Evolutionary conservation across 176 grass and related monocot species (phyloP).

Genomic region (Elymus sibiricus): DNA sequence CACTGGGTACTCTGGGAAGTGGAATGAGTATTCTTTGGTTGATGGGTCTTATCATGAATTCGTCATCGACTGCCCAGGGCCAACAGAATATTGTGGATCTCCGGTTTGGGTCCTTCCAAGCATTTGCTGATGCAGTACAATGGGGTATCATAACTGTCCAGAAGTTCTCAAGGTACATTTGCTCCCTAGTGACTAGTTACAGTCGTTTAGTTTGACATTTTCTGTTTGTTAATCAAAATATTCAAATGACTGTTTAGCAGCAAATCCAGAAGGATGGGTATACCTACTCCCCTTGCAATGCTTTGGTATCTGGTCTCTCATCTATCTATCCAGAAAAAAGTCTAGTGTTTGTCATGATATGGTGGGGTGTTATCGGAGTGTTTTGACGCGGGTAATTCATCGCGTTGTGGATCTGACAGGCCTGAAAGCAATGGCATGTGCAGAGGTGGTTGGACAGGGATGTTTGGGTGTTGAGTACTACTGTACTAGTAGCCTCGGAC

Average conservation of each 20-base stretch:
- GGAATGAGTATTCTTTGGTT: not conserved
- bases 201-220: not conserved
- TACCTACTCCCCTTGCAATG: not conserved
- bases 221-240: not conserved
- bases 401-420: not conserved
- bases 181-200: not conserved
- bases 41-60: not conserved
- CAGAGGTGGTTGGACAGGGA: not conserved
- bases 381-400: not conserved
- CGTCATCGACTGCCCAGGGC: not conserved
- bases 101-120: not conserved
- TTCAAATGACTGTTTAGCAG: not conserved
- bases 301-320: not conserved
- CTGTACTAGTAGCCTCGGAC: not conserved
- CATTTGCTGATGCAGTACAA: not conserved
- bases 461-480: not conserved
- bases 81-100: not conserved
- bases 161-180: not conserved
- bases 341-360: not conserved
- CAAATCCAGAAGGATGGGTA: not conserved
- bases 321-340: not conserved
- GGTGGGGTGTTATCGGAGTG: not conserved
- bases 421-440: not conserved
- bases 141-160: not conserved
- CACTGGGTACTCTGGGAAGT: not conserved